phyloP scores from a whole-genome alignment of 768 basidiomycete genomes.

The Leccinum truebloodii region DNA sequence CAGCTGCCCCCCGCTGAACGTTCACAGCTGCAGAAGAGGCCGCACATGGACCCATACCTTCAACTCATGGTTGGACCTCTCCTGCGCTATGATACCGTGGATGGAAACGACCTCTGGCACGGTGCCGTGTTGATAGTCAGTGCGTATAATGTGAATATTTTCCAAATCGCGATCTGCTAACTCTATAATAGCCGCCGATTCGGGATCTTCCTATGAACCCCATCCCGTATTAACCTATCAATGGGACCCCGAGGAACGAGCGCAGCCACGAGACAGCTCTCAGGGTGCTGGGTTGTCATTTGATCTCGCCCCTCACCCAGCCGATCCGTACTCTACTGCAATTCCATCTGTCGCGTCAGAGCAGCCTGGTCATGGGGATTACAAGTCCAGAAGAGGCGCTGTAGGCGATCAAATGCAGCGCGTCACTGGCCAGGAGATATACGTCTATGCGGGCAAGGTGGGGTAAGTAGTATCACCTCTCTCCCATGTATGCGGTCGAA shows the following conservation, averaged over 20 bases:
- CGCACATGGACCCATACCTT: slow-evolving; percentile 78
- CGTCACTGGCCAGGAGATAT: slow-evolving; percentile 68
- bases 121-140: slow-evolving; percentile 89
- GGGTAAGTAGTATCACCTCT: slow-evolving; percentile 45
- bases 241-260: slow-evolving; percentile 63
- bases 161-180: slow-evolving; percentile 4
- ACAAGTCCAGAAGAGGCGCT: slow-evolving; percentile 21
- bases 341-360: slow-evolving; percentile 30
- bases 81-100: slow-evolving; percentile 86
- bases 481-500: not conserved
- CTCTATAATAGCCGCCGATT: slow-evolving; percentile 64
- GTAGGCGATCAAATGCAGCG: slow-evolving; percentile 40
- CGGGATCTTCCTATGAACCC: slow-evolving; percentile 76
- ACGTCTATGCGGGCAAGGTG: slow-evolving; percentile 58
- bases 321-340: slow-evolving; percentile 63
- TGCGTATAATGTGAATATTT: slow-evolving; percentile 42
- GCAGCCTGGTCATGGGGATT: slow-evolving; percentile 9
- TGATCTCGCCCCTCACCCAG: slow-evolving; percentile 71
- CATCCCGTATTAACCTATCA: slow-evolving; percentile 67
- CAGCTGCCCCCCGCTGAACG: slow-evolving; percentile 64
- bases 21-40: slow-evolving; percentile 55
- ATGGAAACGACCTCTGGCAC: slow-evolving; percentile 76
- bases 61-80: slow-evolving; percentile 93
- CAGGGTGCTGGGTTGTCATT: slow-evolving; percentile 38
- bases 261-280: slow-evolving; percentile 13